A percentile compares a stretch with the other conserved stretches of the same genome.
Conservation (phyloP, 495 filamentous ascomycete genomes). For the Penicillium maclennaniae region DNA sequence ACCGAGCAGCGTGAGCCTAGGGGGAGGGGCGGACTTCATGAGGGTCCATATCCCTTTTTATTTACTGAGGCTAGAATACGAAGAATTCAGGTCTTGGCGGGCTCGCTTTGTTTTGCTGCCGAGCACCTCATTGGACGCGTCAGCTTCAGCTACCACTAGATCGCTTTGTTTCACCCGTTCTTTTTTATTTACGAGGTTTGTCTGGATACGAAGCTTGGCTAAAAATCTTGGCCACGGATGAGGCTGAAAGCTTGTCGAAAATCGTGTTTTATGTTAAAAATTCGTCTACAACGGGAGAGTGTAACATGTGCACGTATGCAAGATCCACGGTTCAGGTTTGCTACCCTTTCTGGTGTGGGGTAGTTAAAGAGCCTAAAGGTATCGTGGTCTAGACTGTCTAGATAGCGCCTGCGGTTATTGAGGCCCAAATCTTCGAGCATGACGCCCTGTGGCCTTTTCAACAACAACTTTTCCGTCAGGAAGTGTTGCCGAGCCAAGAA, state of each 20-base stretch:
- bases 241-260: neutral
- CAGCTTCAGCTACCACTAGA: neutral
- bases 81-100: neutral
- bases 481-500: neutral
- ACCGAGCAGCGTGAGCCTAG: neutral
- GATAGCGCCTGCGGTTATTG: neutral
- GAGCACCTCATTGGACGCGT: neutral
- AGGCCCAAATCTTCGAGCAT: neutral
- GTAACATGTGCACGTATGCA: neutral
- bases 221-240: no score
- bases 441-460: neutral
- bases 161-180: neutral
- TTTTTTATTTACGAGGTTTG: no score
- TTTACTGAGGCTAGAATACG: neutral
- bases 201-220: no score
- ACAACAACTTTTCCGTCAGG: neutral
- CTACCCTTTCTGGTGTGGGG: neutral
- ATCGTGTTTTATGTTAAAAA: neutral
- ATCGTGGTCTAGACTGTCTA: neutral
- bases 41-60: neutral
- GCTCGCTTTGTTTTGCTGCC: neutral
- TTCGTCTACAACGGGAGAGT: neutral
- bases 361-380: neutral
- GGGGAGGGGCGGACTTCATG: neutral
- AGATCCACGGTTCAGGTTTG: neutral